A percentile compares a stretch with the other conserved stretches of the same genome.
These are phyloP conservation scores for Striga asiatica DNA, from an alignment of 257 asterid species.

Conservation along the genomic window DNA sequence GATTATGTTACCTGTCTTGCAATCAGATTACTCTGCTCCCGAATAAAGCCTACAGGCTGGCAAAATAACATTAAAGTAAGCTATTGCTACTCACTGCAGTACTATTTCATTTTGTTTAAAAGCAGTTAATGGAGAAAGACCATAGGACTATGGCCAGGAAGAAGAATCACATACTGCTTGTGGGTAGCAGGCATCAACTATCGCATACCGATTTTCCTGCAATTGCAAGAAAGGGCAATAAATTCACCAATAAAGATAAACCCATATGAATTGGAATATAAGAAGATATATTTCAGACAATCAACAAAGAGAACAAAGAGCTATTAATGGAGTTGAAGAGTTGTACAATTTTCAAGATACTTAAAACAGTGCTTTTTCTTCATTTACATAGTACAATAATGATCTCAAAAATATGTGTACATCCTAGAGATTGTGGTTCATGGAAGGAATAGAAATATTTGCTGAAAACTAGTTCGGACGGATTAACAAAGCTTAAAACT, in stretches of 20 bases:
- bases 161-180: constrained; percentile 46
- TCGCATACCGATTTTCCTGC: constrained; percentile 86
- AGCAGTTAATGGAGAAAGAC: constrained; percentile 2
- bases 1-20: constrained; percentile 70
- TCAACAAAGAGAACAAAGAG: constrained; percentile 5
- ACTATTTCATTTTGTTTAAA: background rate
- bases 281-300: constrained; percentile 12
- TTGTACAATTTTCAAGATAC: constrained; percentile 6
- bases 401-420: background rate
- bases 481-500: constrained; percentile 14
- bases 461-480: background rate
- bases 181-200: constrained; percentile 87
- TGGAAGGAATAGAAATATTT: background rate
- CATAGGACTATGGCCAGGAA: constrained; percentile 14
- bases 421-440: constrained; percentile 6
- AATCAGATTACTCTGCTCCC: constrained; percentile 77
- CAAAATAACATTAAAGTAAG: constrained; percentile 20
- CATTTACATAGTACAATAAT: background rate
- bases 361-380: background rate
- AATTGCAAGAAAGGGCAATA: constrained; percentile 21
- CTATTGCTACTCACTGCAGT: constrained; percentile 6
- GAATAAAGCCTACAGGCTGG: constrained; percentile 94
- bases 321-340: background rate
- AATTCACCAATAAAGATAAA: constrained; percentile 4
- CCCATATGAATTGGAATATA: constrained; percentile 1